A percentile compares a stretch with the other conserved stretches of the same genome.
phyloP scores from a whole-genome alignment of 441 rosid genomes.

The Syzygium syzygioides region DNA sequence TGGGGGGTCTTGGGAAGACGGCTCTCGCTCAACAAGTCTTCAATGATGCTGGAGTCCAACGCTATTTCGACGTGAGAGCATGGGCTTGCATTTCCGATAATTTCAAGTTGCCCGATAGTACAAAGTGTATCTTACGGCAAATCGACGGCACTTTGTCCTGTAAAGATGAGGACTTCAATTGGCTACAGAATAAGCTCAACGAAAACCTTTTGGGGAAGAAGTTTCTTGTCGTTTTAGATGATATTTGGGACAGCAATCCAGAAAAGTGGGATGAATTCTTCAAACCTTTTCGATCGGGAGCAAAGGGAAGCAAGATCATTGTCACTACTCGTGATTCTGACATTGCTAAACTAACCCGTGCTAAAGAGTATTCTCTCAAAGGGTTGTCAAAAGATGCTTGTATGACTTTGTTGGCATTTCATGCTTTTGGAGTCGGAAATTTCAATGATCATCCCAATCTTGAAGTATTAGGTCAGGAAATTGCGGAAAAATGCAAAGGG shows the following conservation, averaged over 20 bases:
- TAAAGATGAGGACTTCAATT: accelerated
- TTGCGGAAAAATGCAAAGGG: too few relatives aligned
- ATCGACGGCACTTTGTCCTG: accelerated
- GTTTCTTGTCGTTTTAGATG: background rate
- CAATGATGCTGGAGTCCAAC: accelerated
- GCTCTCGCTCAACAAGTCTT: accelerated
- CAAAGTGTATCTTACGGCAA: background rate
- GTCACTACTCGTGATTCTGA: background rate
- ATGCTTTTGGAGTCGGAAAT: background rate
- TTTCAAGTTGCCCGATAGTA: accelerated
- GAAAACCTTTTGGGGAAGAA: background rate
- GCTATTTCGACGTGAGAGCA: accelerated
- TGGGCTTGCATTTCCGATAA: background rate
- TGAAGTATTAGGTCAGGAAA: too few relatives aligned
- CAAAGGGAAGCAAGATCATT: background rate
- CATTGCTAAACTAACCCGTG: accelerated
- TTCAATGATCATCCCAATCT: too few relatives aligned
- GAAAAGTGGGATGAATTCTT: accelerated
- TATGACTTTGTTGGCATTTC: background rate
- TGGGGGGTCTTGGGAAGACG: background rate
- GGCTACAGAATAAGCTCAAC: background rate
- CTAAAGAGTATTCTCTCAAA: accelerated
- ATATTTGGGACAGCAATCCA: background rate
- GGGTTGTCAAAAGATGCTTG: accelerated
- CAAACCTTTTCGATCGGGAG: background rate